Evolutionary conservation across 1,284 basidiomycete species (phyloP).

Genomic region (Trichosporon faecale): DNA sequence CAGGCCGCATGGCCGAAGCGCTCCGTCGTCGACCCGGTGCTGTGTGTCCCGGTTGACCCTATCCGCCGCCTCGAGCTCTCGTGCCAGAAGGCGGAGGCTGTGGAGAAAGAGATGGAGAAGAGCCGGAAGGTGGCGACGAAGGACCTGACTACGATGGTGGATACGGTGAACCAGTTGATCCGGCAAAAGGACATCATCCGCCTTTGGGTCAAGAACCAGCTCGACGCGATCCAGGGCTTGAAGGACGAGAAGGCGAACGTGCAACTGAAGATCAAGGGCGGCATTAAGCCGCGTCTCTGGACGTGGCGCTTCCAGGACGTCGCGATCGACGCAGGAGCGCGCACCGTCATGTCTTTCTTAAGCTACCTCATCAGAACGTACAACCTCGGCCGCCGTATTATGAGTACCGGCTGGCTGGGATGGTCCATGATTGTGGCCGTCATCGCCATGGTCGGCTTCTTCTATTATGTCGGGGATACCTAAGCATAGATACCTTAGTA

Average conservation of each 20-base stretch:
- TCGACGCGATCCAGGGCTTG: constrained; percentile 19
- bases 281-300: constrained; percentile 18
- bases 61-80: constrained; percentile 30
- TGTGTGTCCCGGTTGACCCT: constrained; percentile 31
- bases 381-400: constrained; percentile 3
- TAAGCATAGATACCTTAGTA: constrained; percentile 3
- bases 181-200: constrained; percentile 34
- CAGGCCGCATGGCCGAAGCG: constrained; percentile 32
- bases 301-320: constrained; percentile 14
- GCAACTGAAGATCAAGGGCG: constrained; percentile 20
- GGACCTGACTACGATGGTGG: constrained; percentile 29
- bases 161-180: constrained; percentile 27
- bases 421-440: constrained; percentile 15
- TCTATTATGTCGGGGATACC: constrained; percentile 17
- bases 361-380: constrained; percentile 11
- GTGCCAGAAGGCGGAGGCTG: constrained; percentile 19
- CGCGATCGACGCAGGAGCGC: constrained; percentile 16
- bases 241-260: constrained; percentile 15
- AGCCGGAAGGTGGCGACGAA: constrained; percentile 15
- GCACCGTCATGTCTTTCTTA: constrained; percentile 14
- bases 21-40: constrained; percentile 33
- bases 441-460: constrained; percentile 16
- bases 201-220: constrained; percentile 27
- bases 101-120: constrained; percentile 13
- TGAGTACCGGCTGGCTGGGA: constrained; percentile 14